Evolutionary conservation across 2,329 filamentous ascomycete genomes (phyloP), one percentile per base, ranked within the genome.

Genomic region (Didymosphaeria variabile): DNA sequence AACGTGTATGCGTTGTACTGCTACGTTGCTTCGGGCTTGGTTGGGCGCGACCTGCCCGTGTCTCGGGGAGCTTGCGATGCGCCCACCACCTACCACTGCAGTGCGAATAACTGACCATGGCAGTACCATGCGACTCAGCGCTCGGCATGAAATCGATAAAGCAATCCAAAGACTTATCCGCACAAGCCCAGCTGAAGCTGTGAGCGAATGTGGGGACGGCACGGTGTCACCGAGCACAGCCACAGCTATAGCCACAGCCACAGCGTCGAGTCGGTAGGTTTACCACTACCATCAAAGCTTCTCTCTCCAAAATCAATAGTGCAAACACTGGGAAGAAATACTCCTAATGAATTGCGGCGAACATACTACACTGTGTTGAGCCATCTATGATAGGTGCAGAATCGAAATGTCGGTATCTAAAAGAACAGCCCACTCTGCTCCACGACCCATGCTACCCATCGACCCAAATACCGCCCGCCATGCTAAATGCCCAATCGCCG

Each of bases 361-460:
- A 3, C 9, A 21, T 13, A 23, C 42, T 23, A 23, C 42, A n/a
- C 42, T 45, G 19, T 45, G 42, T 13, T 45, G 29, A 44, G 47
- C 42, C 53, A 46, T 55, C 40, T 46, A 55, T 55, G n/a, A n/a
- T 19, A 36, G 40, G 21, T 9, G 23, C 26, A 45, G 53, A 46
- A 55, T 32, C 21, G 53, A 36, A 55, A 36, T 55, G 29, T 55
- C 53, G 53, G 53, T 55, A 55, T 55, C 42, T 55, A 46, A 46
- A 55, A 34, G 23, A 55, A 36, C 21, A 46, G 29, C 31, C 51
- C 40, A 55, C 53, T 29, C 36, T 55, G 53, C 53, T 55, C 53
- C 53, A 34, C 53, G 8, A 7, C 40, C 53, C 26, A 55, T 55
- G 53, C 53, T 46, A 38, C 29, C 53, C 53, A 36, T 10, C 42